Percentiles rank a stretch among this genome's conserved stretches.
These are phyloP conservation scores for Posidonia oceanica DNA, from an alignment of 116 monocot species.

Conservation along the genomic window DNA sequence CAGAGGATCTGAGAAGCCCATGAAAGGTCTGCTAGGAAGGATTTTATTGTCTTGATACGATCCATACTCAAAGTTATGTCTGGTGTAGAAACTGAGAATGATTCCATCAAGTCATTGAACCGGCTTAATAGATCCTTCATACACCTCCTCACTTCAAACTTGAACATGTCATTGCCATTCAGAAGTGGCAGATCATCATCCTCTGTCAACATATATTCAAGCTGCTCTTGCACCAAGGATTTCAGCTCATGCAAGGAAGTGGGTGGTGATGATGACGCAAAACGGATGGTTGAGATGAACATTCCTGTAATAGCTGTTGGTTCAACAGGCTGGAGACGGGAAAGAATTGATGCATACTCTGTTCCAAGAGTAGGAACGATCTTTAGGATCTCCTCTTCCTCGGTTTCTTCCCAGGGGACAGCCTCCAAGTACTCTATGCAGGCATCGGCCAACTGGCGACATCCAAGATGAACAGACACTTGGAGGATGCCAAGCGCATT, in stretches of 20 bases:
- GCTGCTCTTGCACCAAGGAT: slow-evolving; percentile 63
- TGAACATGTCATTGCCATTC: slow-evolving; percentile 20
- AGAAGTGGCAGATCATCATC: slow-evolving; percentile 70
- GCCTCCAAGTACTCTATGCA: slow-evolving; percentile 71
- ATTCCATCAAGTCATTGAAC: slow-evolving; percentile 20
- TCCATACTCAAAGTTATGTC: background rate
- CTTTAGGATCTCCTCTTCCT: slow-evolving; percentile 77
- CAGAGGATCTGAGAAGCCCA: slow-evolving; percentile 71
- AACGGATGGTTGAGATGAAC: slow-evolving; percentile 45
- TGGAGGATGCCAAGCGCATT: slow-evolving; percentile 75
- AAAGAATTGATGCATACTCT: slow-evolving; percentile 41
- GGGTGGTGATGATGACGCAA: slow-evolving; percentile 54
- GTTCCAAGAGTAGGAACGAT: slow-evolving; percentile 47
- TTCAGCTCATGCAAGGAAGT: slow-evolving; percentile 40
- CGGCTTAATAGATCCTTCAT: slow-evolving; percentile 24
- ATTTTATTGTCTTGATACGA: slow-evolving; percentile 9
- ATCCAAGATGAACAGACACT: slow-evolving; percentile 53
- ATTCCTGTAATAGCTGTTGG: slow-evolving; percentile 23
- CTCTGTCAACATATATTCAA: slow-evolving; percentile 78
- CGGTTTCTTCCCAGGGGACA: slow-evolving; percentile 85
- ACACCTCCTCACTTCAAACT: slow-evolving; percentile 37
- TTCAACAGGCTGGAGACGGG: slow-evolving; percentile 54
- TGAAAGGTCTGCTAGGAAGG: slow-evolving; percentile 45
- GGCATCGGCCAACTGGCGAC: slow-evolving; percentile 29
- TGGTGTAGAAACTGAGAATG: background rate